Base-by-base conservation (phyloP, 2,329 filamentous ascomycete genomes). In the Apiospora arundinis region DNA sequence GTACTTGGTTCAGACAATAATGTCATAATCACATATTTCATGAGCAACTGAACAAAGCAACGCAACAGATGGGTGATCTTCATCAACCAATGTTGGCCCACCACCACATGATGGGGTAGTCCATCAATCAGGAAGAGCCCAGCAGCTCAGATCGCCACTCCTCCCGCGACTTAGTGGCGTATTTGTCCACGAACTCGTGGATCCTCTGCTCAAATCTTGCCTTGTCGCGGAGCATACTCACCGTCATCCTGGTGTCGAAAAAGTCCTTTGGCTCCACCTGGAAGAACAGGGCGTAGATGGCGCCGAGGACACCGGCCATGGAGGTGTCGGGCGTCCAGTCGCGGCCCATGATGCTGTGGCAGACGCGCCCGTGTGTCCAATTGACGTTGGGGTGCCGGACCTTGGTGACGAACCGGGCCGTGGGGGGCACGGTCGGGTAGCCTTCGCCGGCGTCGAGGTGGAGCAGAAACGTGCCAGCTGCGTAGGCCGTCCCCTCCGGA, bases 381-480 rank as follows among this genome's bases (percentile, higher is more conserved):
- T 94, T 92, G 77, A 94, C 93, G 81, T 94, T 94, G 63, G 92
- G 92, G 80, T 94, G 92, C 79, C 93, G 93, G 80, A 94, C 94
- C 80, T 92, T 92, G 72, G 92, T 94, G 71, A 94, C 83, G 80
- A 94, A 94, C 71, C 92, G 89, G 77, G 93, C 93, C 82, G 93
- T 93, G 9, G 92, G 92, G 69, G 92, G 92, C 60, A 90, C 92
- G 91, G 93, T 93, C 25, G 92, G 92, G 78, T 94, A 94, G 81
- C 93, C 92, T 77, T 94, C 92, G 32, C 92, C 92, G 49, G 94
- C 85, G 80, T 94, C 94, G 42, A 94, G 86, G 81, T 94, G 92
- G 70, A 93, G 88, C 80, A 91, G 91, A 84, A 94, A 94, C 70
- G 92, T 88, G 69, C 92, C 92, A 74, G 89, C 91, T 91, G 78